Base-by-base conservation (phyloP, 169 alveolate genomes). In the Eimeria necatrix region DNA sequence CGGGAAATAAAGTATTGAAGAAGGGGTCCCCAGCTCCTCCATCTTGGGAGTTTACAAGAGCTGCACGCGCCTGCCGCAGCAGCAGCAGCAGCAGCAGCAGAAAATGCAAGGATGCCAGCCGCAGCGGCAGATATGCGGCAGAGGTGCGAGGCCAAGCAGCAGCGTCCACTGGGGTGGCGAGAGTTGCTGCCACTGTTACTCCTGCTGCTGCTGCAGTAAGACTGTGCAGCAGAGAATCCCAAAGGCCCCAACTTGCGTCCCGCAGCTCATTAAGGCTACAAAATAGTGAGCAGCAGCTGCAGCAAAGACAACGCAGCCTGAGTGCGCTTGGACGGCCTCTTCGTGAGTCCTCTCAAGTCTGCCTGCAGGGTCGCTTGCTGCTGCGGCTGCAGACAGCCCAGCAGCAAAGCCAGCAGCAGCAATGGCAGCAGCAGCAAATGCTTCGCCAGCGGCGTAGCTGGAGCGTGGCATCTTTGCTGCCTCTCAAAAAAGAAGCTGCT, bases 371-470 rank as follows among this genome's bases (percentile, higher is more conserved):
- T 9, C 78, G 78, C 26, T 22, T 68, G 78, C 46, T 68, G 78
- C 78, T 24, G 78, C 78, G 78, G 14, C 48, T 68, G 48, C 78
- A 14, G 7, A 68, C 78, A 68, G 48, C 14, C 26, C 51, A 68
- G 78, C 48, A 68, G 78, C 78, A 68, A 16, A 32, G 26, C 51
- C 78, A 68, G 32, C 85, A 48, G 60, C 85, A 74, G 85, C 85
- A 74, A 53, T 60, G 41, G 83, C 83, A 71, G 52, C 83, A 71
- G 52, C 83, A 71, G 52, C 53, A 24, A 3, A 32, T 41, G 85
- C 85, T 74, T 49, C 85, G 26, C 78, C 41, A 48, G 26, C 41
- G 78, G 26, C 2, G 78, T 24, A 16, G 18, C 49, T 22, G 78
- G 48, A 14, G 49, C 26, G 78, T 68, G 51, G n/a, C 78, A 4